Evolutionary conservation across 495 filamentous ascomycete species (phyloP).

Genomic region (Penicillium taxi): DNA sequence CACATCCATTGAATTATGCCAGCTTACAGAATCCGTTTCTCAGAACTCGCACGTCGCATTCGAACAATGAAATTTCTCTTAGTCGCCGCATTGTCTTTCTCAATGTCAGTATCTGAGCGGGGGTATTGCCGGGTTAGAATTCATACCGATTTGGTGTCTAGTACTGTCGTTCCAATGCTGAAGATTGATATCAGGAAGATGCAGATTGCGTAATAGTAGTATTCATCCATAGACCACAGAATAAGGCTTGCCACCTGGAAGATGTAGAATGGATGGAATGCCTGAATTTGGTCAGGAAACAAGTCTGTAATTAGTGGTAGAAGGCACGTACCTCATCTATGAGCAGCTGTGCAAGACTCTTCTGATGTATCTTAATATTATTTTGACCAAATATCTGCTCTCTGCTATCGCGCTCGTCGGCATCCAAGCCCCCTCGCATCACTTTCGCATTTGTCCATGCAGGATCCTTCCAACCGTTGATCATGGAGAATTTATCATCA

Average conservation of each 20-base stretch:
- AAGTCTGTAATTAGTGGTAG: not conserved
- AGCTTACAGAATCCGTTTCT: conserved; percentile 87
- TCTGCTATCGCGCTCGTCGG: conserved; percentile 77
- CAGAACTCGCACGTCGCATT: conserved; percentile 88
- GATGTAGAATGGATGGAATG: conserved; percentile 95
- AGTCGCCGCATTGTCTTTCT: conserved; percentile 78
- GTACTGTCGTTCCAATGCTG: conserved; percentile 80
- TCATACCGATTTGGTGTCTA: conserved; percentile 77
- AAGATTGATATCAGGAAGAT: conserved; percentile 92
- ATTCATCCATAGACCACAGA: conserved; percentile 91
- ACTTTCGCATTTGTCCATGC: conserved; percentile 69
- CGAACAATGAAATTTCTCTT: conserved; percentile 86
- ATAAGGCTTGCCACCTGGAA: conserved; percentile 94
- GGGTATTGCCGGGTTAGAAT: not conserved
- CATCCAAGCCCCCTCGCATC: conserved; percentile 78
- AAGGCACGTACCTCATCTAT: conserved; percentile 66
- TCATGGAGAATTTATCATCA: conserved; percentile 77
- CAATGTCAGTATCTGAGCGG: conserved; percentile 17
- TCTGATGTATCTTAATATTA: conserved; percentile 83
- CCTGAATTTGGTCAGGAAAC: conserved; percentile 39
- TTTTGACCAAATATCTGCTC: conserved; percentile 85
- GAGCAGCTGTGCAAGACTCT: conserved; percentile 71
- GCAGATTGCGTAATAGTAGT: conserved; percentile 94
- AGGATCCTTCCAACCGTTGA: conserved; percentile 89
- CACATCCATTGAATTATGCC: not conserved